Percentiles rank a stretch among this genome's conserved stretches.
Conservation (phyloP, 179 eudicot species). For the Carnegiea gigantea region DNA sequence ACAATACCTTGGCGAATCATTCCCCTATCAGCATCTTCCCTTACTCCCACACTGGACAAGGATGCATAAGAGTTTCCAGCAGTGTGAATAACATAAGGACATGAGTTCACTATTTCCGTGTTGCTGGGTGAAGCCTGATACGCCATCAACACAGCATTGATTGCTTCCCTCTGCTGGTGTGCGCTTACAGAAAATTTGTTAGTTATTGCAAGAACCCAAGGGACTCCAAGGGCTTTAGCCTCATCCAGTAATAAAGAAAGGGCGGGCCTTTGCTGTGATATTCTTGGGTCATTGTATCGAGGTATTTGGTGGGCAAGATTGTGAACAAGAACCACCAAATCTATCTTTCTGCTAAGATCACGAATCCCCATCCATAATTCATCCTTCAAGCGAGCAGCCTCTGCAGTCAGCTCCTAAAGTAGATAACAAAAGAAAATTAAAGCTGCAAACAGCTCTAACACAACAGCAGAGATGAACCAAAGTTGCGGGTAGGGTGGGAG, state of each 20-base stretch:
- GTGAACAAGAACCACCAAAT: conserved; percentile 86
- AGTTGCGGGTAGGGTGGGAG: neutral
- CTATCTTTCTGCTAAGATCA: conserved; percentile 78
- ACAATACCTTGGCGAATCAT: conserved; percentile 49
- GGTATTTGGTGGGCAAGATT: conserved; percentile 89
- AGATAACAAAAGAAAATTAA: conserved; percentile 12
- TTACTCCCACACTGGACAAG: conserved; percentile 40
- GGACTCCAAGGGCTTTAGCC: conserved; percentile 89
- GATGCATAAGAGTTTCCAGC: conserved; percentile 51
- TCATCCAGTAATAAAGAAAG: conserved; percentile 71
- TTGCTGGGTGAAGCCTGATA: conserved; percentile 79
- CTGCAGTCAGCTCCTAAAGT: conserved; percentile 72
- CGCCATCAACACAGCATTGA: conserved; percentile 69
- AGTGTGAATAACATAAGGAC: conserved; percentile 80
- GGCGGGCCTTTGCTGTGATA: conserved; percentile 59
- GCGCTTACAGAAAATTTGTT: conserved; percentile 91
- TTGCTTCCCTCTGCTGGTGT: conserved; percentile 77
- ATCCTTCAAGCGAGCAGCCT: conserved; percentile 77
- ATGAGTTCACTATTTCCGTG: conserved; percentile 77
- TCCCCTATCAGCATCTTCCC: conserved; percentile 38
- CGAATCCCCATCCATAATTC: conserved; percentile 93
- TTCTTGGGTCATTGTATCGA: conserved; percentile 48
- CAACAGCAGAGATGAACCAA: neutral
- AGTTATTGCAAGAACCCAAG: conserved; percentile 95
- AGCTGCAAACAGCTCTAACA: neutral